These are phyloP conservation scores for Obelidium mucronatum DNA, from an alignment of 192 early-diverging fungal species.

Conservation along the genomic window DNA sequence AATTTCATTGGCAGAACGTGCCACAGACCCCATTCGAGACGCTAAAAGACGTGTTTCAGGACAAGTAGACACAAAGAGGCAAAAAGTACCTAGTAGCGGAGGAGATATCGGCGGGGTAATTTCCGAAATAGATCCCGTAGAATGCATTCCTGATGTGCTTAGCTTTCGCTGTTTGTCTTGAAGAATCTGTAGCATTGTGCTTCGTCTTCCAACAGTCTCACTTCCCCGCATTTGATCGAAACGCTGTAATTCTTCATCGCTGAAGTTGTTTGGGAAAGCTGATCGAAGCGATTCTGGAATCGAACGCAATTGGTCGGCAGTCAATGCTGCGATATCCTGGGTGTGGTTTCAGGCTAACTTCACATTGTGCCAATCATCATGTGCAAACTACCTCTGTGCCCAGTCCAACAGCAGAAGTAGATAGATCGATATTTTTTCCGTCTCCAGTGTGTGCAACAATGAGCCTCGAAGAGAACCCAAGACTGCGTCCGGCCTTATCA, in stretches of 20 bases:
- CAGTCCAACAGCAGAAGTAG: background rate
- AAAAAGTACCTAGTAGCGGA: conserved; percentile 2
- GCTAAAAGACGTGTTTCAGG: background rate
- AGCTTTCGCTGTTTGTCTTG: no score
- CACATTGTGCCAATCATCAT: no score
- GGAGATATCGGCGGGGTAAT: conserved; percentile 18
- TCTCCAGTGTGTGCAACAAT: background rate
- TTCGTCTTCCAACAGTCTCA: no score
- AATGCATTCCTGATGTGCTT: no score
- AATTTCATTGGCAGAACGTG: background rate
- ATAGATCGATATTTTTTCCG: background rate
- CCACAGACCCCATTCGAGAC: background rate
- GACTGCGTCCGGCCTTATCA: background rate
- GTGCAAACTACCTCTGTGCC: background rate
- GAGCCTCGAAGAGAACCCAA: background rate
- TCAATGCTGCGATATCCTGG: conserved; percentile 5
- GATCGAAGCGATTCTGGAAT: background rate
- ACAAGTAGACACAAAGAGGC: background rate
- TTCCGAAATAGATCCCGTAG: no score
- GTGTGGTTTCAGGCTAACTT: no score
- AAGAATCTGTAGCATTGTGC: no score
- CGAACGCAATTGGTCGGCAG: background rate
- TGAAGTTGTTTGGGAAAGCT: no score
- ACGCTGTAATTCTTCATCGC: no score
- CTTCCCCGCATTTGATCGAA: no score